phyloP scores from a whole-genome alignment of 345 rosid genomes.

The Anastatica hierochuntica region DNA sequence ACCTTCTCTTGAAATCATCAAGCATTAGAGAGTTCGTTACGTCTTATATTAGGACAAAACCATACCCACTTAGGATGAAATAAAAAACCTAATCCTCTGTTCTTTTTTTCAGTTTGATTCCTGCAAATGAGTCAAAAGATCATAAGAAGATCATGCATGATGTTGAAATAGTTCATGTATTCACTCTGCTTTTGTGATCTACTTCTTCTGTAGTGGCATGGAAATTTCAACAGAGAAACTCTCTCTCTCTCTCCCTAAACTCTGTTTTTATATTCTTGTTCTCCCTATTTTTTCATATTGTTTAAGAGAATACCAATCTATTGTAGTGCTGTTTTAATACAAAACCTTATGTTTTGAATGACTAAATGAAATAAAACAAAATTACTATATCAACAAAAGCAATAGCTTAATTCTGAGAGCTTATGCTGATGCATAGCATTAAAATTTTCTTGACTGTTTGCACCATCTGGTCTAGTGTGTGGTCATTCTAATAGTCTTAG shows the following conservation, averaged over 20 bases:
- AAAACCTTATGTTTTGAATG: neutral
- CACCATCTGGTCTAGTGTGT: too few relatives aligned
- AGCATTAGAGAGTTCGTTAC: neutral
- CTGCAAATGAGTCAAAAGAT: too few relatives aligned
- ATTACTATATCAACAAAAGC: neutral
- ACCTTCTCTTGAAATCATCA: constrained; percentile 20
- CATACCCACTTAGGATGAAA: constrained; percentile 4
- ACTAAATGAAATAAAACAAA: neutral
- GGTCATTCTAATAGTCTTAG: too few relatives aligned
- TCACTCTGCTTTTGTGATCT: neutral
- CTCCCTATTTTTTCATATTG: neutral
- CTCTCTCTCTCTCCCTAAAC: too few relatives aligned
- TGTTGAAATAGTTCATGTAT: neutral
- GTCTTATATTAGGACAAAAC: neutral
- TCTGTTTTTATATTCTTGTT: neutral
- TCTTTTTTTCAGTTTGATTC: neutral
- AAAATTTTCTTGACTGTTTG: too few relatives aligned
- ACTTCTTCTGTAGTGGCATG: too few relatives aligned
- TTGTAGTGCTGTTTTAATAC: neutral
- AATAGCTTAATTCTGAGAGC: neutral
- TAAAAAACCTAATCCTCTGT: neutral
- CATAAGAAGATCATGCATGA: too few relatives aligned
- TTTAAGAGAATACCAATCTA: neutral
- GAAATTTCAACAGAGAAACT: neutral
- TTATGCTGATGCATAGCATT: too few relatives aligned